Base-by-base conservation (phyloP, 805 yeast species). In the Cyberlindnera nakhonratchasimensis region DNA sequence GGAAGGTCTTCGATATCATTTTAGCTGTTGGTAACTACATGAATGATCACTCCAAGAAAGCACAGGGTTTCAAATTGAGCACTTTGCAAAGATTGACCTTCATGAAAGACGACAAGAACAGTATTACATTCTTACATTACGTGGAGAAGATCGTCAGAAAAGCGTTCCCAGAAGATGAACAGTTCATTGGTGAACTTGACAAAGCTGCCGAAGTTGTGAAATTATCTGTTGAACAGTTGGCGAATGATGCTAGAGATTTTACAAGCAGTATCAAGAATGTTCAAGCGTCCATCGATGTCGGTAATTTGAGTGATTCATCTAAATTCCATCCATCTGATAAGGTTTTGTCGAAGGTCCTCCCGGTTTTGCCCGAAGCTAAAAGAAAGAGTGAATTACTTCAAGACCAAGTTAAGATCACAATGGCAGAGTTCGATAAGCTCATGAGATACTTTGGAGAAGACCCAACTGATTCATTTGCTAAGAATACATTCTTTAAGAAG, bases 381-480 rank as follows among this genome's bases (percentile, higher is more conserved):
- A 66, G 72, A 32, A 74, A 74, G 56, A 70, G 75, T 30, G 75
- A 72, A 13, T 51, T 74, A 22, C 62, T 85, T 40, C 55, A 65
- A 23, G 75, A 67, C 38, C 85, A 79, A 50, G 67, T 78, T 8
- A 65, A 64, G 19, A 64, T 66, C 37, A 77, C 86, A 0, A 63
- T 74, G 45, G 65, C 66, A 21, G 78, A 72, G 35, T 74, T 82
- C 47, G 77, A 77, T 22, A 72, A 74, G 41, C 57, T 81, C 43
- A 79, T 85, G 86, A 66, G 67, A 40, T 81, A 77, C 58, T 85
- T 79, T 57, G 95, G 91, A 8, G 95, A 85, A 58, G 80, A 79
- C 53, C 74, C 77, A 2, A 47, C 57, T 3, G 76, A 74, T 41
- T 74, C 71, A 28, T 67, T 75, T 18, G 72, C 77, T 7, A 72